Percentiles rank a stretch among this genome's conserved stretches.
These are phyloP conservation scores for Lactifluus subvellereus DNA, from an alignment of 768 basidiomycete genomes.

Conservation along the genomic window DNA sequence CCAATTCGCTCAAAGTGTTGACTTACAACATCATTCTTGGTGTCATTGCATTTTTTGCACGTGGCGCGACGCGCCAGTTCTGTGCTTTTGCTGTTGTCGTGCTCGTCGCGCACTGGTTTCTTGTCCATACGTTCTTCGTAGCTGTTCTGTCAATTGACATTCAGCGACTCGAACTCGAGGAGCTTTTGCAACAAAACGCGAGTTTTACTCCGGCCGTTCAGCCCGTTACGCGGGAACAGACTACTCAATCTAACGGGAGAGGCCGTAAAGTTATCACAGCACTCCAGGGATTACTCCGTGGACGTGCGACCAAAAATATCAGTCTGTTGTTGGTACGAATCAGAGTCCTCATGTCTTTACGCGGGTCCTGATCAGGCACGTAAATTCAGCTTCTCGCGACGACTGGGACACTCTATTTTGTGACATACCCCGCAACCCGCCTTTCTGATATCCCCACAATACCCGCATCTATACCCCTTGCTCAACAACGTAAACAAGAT, in stretches of 20 bases:
- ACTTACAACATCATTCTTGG: constrained; percentile 80
- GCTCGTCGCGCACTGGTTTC: constrained; percentile 94
- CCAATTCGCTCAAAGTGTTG: constrained; percentile 88
- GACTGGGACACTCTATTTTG: constrained; percentile 67
- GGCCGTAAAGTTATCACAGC: constrained; percentile 40
- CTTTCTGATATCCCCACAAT: constrained; percentile 21
- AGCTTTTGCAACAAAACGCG: constrained; percentile 73
- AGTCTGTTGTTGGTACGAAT: constrained; percentile 67
- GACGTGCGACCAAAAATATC: constrained; percentile 70
- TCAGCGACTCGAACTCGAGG: constrained; percentile 87
- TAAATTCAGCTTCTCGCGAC: constrained; percentile 66
- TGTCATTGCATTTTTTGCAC: constrained; percentile 64
- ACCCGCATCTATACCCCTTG: constrained; percentile 14
- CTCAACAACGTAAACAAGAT: constrained; percentile 19
- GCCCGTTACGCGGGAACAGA: constrained; percentile 22
- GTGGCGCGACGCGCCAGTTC: constrained; percentile 84
- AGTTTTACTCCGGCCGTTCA: constrained; percentile 44
- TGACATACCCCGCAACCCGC: constrained; percentile 48
- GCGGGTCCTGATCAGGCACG: not conserved
- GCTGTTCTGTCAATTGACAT: constrained; percentile 95
- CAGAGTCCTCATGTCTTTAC: not conserved
- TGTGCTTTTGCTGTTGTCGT: constrained; percentile 92
- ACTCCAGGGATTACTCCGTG: constrained; percentile 47
- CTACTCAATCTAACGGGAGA: constrained; percentile 32
- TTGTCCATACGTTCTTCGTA: constrained; percentile 93